Evolutionary conservation across 225 moss, liverwort and hornwort genomes (phyloP), one percentile per base, ranked within the genome.

Genomic region (Pseudisothecium myosuroides): DNA sequence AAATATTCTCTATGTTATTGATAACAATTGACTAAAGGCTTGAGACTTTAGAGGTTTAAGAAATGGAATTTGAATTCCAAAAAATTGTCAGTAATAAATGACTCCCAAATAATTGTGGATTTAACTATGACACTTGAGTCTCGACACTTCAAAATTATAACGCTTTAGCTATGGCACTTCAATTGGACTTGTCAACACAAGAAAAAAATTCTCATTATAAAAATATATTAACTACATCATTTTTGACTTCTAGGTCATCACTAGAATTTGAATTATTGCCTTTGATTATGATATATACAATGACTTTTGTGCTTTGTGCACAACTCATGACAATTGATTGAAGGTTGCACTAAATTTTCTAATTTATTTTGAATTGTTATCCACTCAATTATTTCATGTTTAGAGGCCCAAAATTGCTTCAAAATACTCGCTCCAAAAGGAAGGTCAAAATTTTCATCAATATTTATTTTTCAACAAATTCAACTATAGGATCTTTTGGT

Each of bases 121-220:
- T 52, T 22, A 50, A 52, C 21, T 34, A 52, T 52, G 9, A 36
- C 36, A 52, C 5, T 22, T 76, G 22, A 36, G 0, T 14, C 8
- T 22, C 36, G 6, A 8, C 50, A 13, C 76, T 4, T 47, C 11
- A 47, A 31, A 74, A 45, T 16, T 45, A 43, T 16, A 17, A 29
- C 1, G 1, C 11, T 11, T 47, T 20, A 49, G 28, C 2, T 0
- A 0, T 34, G 4, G 2, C 5, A 5, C 5, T 19, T 75, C 6
- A 32, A 20, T 31, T 7, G 10, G 1, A 1, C 19, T 32, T 49
- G 12, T 45, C 4, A 29, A 73, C 3, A 17, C 13, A 16, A 0
- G 2, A 21, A 76, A 50, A 18, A 19, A 11, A 7, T 19, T 76
- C 2, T 21, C 5, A 32, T 20, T 20, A 2, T 20, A 34, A 4